Base-by-base conservation (phyloP, 179 eudicot genomes). In the Silene vulgaris region DNA sequence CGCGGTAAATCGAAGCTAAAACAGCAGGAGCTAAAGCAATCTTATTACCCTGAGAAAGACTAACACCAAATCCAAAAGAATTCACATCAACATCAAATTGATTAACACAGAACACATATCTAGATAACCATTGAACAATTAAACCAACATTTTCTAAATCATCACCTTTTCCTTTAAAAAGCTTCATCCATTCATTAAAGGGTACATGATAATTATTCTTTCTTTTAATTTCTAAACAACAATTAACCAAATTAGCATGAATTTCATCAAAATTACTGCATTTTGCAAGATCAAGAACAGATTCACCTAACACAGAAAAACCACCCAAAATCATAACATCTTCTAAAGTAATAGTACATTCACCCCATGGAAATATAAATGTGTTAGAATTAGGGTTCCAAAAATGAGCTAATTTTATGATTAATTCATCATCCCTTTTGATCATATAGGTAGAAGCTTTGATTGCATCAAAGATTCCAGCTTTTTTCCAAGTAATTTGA, bases 311-410 rank as follows among this genome's bases (percentile, higher is more conserved):
- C 67, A 74, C 78, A 62, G 84, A 65, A 61, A 61, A 81, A 0
- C 82, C 82, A n/a, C 80, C 84, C 23, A 84, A 37, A 8, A 78
- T 28, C 74, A 84, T 73, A 43, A 80, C 48, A 78, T 84, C 86
- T 71, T 84, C 84, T 60, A 84, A 32, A 5, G 84, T 80, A 12
- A 84, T 73, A 13, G 82, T 84, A 3, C 65, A 71, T 17, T 84
- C 86, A 50, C 86, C 84, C 86, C 86, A 84, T 29, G 84, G 86
- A 23, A 84, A 79, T 0, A 84, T 45, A 32, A 84, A 84, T 0
- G 84, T 78, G 21, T 73, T 80, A 1, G 84, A 80, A 7, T 80
- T 72, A 19, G 78, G 61, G 40, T 76, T 78, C 84, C 84, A 84
- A 8, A 21, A 30, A 61, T 81, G 77, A 6, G 73, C 79, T 11